phyloP scores from a whole-genome alignment of 257 asterid species.

The Gentiana macrophylla region DNA sequence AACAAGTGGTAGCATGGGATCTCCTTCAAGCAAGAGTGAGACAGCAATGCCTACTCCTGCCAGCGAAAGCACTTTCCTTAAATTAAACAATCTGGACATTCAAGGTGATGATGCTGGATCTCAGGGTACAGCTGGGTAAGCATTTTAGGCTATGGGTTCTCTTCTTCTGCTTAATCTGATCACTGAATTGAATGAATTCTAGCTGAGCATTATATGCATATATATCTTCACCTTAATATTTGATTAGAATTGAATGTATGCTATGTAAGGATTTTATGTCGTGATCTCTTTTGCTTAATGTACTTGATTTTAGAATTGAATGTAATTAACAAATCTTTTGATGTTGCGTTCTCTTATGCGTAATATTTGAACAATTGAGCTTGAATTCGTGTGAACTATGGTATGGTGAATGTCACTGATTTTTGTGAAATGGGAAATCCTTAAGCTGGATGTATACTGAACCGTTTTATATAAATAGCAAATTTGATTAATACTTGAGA shows the following conservation, averaged over 20 bases:
- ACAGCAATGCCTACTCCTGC: conserved; percentile 61
- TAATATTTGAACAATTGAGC: too few species aligned
- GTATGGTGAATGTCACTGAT: too few species aligned
- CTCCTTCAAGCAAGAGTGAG: conserved; percentile 93
- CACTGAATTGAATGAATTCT: conserved; percentile 7
- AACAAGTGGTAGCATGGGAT: conserved; percentile 88
- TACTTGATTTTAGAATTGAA: background rate
- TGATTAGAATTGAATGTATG: too few species aligned
- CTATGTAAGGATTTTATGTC: too few species aligned
- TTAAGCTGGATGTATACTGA: too few species aligned
- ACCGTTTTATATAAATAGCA: too few species aligned
- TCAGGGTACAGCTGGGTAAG: conserved; percentile 79
- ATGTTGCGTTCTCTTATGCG: too few species aligned
- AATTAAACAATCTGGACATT: conserved; percentile 63
- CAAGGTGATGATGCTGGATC: conserved; percentile 91
- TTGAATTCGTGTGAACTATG: too few species aligned
- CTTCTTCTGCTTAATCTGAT: background rate
- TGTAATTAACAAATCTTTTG: too few species aligned
- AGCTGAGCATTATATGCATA: background rate
- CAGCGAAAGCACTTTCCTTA: conserved; percentile 48
- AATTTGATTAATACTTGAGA: too few species aligned
- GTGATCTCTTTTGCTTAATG: background rate
- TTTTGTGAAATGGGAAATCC: too few species aligned
- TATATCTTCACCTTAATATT: too few species aligned
- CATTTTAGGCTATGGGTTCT: conserved; percentile 3